Conservation (phyloP, 2,329 filamentous ascomycete species). For the Colletotrichum orbiculare region DNA sequence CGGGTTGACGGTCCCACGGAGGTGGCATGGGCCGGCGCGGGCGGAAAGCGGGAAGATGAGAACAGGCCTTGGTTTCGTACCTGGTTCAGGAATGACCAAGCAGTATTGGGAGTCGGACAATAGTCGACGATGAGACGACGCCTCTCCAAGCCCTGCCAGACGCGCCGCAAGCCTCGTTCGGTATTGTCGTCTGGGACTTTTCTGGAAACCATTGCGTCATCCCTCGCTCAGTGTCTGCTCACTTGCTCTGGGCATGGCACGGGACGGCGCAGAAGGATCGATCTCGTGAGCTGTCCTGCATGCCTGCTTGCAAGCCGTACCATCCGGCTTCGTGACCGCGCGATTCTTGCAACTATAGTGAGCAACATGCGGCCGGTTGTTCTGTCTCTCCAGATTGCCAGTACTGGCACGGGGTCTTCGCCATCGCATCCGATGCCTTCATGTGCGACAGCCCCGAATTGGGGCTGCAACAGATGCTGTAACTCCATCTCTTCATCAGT, state of each 20-base stretch:
- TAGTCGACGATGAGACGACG: too few relatives aligned
- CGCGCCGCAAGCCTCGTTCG: too few relatives aligned
- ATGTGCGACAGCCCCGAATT: slow-evolving; percentile 20
- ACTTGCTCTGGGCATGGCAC: not conserved
- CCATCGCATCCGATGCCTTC: slow-evolving; percentile 21
- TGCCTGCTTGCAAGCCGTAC: slow-evolving; percentile 26
- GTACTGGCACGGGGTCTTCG: not conserved
- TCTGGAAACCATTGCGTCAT: too few relatives aligned
- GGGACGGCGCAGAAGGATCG: not conserved
- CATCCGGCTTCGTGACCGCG: slow-evolving; percentile 11
- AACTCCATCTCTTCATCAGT: too few relatives aligned
- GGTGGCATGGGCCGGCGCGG: slow-evolving; percentile 9
- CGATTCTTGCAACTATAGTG: not conserved
- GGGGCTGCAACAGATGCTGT: not conserved
- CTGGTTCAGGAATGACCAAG: too few relatives aligned
- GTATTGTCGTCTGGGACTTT: too few relatives aligned
- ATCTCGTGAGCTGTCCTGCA: slow-evolving; percentile 30
- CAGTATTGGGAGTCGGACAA: too few relatives aligned
- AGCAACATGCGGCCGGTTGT: not conserved
- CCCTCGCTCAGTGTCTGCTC: too few relatives aligned
- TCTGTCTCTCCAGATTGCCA: not conserved
- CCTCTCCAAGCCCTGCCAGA: too few relatives aligned
- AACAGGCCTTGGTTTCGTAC: slow-evolving; percentile 6
- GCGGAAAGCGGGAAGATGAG: not conserved
- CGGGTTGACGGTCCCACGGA: slow-evolving; percentile 14